These are phyloP conservation scores for Entelexis sorbosivorans DNA, from an alignment of 1,139 yeast genomes.

Conservation along the genomic window DNA sequence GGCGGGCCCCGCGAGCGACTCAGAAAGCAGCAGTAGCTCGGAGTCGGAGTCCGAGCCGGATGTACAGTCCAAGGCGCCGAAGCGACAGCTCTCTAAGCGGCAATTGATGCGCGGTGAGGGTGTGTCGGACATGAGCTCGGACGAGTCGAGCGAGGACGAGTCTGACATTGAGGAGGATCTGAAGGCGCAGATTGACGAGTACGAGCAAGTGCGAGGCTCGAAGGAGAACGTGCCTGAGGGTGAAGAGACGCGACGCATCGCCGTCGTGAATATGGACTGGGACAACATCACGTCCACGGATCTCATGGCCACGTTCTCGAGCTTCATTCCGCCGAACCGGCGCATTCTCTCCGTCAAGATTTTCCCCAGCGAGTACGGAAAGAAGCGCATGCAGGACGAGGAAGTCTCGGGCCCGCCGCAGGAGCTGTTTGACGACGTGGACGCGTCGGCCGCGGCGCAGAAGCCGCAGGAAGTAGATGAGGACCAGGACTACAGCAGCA, in stretches of 20 bases:
- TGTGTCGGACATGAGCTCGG: constrained; percentile 22
- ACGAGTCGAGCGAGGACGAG: constrained; percentile 30
- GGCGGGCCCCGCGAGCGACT: neutral
- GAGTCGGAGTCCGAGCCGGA: neutral
- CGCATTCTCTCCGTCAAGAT: constrained; percentile 57
- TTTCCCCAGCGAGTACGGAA: constrained; percentile 91
- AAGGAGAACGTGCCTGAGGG: constrained; percentile 61
- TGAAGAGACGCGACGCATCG: constrained; percentile 71
- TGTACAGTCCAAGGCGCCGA: neutral
- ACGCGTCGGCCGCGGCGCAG: constrained; percentile 26
- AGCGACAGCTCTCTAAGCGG: constrained; percentile 13
- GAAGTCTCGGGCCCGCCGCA: constrained; percentile 88
- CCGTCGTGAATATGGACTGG: constrained; percentile 96
- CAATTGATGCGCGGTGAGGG: constrained; percentile 23
- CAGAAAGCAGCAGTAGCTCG: neutral
- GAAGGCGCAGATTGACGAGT: constrained; percentile 41
- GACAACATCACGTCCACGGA: constrained; percentile 81
- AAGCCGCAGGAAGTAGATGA: constrained; percentile 32
- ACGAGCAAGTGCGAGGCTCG: constrained; percentile 28
- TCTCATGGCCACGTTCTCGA: constrained; percentile 75
- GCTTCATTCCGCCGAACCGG: constrained; percentile 76
- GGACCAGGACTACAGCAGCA: constrained; percentile 37
- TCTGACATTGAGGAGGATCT: constrained; percentile 9
- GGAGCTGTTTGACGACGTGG: constrained; percentile 50
- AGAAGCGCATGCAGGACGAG: constrained; percentile 81